Evolutionary conservation across 78 protist species (phyloP).

Genomic region (Dictyostelium firmibasis): DNA sequence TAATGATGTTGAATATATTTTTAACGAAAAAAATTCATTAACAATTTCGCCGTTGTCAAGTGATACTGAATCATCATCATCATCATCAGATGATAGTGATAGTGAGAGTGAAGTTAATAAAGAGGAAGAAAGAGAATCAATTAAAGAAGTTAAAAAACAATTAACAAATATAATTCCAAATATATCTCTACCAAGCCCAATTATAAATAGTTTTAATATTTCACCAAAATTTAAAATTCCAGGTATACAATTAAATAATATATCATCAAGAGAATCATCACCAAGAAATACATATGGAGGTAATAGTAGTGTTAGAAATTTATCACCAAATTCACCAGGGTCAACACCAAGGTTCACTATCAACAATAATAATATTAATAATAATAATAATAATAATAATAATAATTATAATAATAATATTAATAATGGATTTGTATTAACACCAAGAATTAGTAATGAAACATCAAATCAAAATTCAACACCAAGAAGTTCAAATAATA

Average conservation of each 20-base stretch:
- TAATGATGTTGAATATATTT: not conserved
- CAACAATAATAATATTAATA: slow-evolving; percentile 10
- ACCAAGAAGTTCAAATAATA: not conserved
- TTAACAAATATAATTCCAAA: not conserved
- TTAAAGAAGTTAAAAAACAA: not conserved
- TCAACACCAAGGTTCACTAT: not conserved
- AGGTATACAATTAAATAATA: not conserved
- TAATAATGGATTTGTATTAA: not conserved
- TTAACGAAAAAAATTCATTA: not conserved
- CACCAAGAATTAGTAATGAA: not conserved
- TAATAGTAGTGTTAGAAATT: not conserved
- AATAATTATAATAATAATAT: not conserved
- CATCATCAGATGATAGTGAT: not conserved
- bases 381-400: slow-evolving; percentile 13
- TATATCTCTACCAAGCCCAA: not conserved
- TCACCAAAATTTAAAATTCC: not conserved
- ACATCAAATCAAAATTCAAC: slow-evolving; percentile 2
- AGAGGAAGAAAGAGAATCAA: not conserved
- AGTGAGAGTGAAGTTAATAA: not conserved
- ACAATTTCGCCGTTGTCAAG: too few relatives aligned
- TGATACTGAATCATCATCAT: too few relatives aligned
- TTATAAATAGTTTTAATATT: not conserved
- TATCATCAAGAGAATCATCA: not conserved
- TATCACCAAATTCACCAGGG: not conserved
- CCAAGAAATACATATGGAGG: not conserved